These are phyloP conservation scores for Puccinia polysora DNA, from an alignment of 1,284 basidiomycete species.

Conservation along the genomic window DNA sequence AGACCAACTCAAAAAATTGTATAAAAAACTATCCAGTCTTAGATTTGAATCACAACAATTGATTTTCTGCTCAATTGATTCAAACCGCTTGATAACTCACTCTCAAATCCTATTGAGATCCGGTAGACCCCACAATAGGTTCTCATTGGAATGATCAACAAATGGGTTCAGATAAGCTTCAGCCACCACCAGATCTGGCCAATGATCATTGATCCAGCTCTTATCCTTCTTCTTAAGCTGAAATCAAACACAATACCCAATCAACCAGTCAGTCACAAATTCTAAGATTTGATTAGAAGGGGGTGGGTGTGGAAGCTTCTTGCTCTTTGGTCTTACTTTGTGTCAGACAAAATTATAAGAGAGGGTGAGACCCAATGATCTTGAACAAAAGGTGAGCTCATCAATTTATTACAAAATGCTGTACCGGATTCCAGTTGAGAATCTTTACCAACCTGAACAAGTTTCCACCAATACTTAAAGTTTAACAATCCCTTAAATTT, in stretches of 20 bases:
- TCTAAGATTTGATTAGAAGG: too few relatives aligned
- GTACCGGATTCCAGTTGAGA: constrained; percentile 63
- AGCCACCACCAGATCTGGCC: constrained; percentile 86
- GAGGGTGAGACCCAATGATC: too few relatives aligned
- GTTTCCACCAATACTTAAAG: constrained; percentile 92
- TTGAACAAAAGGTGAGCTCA: constrained; percentile 57
- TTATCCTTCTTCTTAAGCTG: constrained; percentile 45
- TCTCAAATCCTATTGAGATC: constrained; percentile 80
- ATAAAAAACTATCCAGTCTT: constrained; percentile 64
- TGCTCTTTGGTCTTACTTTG: too few relatives aligned
- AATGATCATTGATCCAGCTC: constrained; percentile 71
- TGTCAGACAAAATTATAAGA: too few relatives aligned
- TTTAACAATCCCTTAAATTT: constrained; percentile 73
- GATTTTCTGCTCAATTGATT: constrained; percentile 50
- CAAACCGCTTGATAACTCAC: constrained; percentile 15
- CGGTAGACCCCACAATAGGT: constrained; percentile 94
- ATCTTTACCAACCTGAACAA: constrained; percentile 87
- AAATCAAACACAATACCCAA: too few relatives aligned
- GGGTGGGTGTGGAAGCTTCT: too few relatives aligned
- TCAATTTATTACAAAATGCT: constrained; percentile 76
- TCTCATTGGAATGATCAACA: constrained; percentile 84
- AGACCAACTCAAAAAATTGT: constrained; percentile 79
- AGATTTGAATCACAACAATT: constrained; percentile 46
- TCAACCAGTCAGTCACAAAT: too few relatives aligned
- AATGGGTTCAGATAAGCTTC: constrained; percentile 88